Percentiles rank a stretch among this genome's conserved stretches.
These are phyloP conservation scores for Hippophae rhamnoides DNA, from an alignment of 306 rosid genomes.

Conservation along the genomic window DNA sequence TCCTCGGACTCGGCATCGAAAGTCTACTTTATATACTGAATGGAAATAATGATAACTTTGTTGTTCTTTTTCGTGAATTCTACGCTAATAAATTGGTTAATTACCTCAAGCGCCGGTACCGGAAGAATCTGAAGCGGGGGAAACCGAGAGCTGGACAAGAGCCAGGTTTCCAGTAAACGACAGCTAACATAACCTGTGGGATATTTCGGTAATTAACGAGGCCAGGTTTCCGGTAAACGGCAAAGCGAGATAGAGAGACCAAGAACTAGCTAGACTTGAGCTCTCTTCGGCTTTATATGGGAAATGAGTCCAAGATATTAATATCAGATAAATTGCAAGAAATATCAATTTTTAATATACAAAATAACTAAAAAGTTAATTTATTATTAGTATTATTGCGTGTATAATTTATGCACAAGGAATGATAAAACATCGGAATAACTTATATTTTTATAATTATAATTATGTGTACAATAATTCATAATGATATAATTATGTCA, in stretches of 20 bases:
- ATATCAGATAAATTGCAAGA: too few relatives aligned
- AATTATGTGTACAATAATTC: too few relatives aligned
- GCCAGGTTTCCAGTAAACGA: constrained; percentile 32
- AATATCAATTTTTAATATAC: too few relatives aligned
- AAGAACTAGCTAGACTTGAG: background rate
- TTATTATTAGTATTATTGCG: too few relatives aligned
- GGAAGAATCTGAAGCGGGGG: constrained; percentile 39
- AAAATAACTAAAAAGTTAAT: too few relatives aligned
- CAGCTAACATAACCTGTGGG: constrained; percentile 38
- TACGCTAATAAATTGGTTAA: background rate
- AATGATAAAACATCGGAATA: too few relatives aligned
- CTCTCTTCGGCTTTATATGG: constrained; percentile 10
- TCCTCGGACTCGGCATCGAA: constrained; percentile 53
- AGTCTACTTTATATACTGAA: too few relatives aligned
- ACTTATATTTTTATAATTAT: too few relatives aligned
- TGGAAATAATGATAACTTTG: background rate
- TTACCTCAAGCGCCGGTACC: constrained; percentile 51
- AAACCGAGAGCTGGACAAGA: constrained; percentile 53
- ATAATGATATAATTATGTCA: too few relatives aligned
- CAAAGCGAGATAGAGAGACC: background rate
- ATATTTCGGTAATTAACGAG: constrained; percentile 13
- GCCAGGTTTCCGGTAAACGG: background rate
- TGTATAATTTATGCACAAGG: too few relatives aligned
- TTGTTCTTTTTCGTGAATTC: background rate
- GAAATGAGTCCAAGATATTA: background rate